Percentiles rank a stretch among this genome's conserved stretches.
Conservation (phyloP, 202 grass and related monocot species). For the Alloteropsis angusta region DNA sequence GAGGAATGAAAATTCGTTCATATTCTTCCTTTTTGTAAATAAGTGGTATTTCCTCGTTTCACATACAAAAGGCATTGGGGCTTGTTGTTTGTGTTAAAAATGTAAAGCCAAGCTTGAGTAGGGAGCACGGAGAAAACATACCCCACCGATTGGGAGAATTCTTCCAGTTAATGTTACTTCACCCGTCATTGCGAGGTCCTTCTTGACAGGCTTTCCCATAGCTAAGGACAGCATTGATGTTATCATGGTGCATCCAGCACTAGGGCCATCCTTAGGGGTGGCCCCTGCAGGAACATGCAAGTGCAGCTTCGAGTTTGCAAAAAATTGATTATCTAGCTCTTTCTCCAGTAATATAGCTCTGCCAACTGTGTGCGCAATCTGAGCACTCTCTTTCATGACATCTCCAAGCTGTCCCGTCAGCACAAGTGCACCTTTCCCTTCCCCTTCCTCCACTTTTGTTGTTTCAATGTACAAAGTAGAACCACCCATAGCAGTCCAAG, state of each 20-base stretch:
- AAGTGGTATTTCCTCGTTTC: not conserved
- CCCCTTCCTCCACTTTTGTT: constrained; percentile 66
- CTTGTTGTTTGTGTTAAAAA: not conserved
- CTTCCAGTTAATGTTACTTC: constrained; percentile 87
- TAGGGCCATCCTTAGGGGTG: constrained; percentile 94
- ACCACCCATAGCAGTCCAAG: constrained; percentile 93
- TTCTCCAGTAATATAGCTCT: constrained; percentile 72
- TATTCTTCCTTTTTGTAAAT: not conserved
- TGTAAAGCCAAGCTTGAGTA: not conserved
- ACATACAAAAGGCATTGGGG: not conserved
- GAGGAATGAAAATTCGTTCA: not conserved
- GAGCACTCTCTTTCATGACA: constrained; percentile 97
- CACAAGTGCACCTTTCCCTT: constrained; percentile 76
- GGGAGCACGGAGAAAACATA: constrained; percentile 27
- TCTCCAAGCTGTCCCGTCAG: constrained; percentile 92
- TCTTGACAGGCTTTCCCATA: constrained; percentile 69
- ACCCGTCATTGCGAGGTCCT: constrained; percentile 90
- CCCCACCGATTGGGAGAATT: constrained; percentile 74
- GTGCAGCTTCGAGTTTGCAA: constrained; percentile 77
- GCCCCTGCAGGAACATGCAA: constrained; percentile 87
- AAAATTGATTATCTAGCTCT: constrained; percentile 62
- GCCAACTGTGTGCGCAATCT: constrained; percentile 77
- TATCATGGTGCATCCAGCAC: constrained; percentile 92
- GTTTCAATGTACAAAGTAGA: constrained; percentile 88
- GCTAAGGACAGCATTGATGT: constrained; percentile 92